These are phyloP conservation scores for Diplodia intermedia DNA, from an alignment of 2,329 filamentous ascomycete species.

Conservation along the genomic window DNA sequence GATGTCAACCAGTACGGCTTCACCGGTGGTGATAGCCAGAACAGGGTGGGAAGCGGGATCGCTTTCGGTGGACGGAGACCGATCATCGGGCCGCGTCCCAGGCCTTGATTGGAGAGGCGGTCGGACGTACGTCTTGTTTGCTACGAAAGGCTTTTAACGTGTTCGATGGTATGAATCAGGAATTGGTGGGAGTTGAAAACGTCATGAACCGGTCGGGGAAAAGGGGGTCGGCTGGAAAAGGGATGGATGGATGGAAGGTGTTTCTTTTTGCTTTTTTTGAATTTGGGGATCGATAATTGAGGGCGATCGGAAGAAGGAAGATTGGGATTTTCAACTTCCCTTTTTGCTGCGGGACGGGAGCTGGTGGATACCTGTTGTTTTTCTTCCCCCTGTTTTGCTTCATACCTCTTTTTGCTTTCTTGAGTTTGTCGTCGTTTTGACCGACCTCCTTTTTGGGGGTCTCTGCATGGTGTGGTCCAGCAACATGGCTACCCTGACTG, in stretches of 20 bases:
- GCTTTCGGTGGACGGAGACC: constrained; percentile 72
- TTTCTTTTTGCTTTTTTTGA: not conserved
- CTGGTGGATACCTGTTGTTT: constrained; percentile 1
- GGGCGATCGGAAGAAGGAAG: not conserved
- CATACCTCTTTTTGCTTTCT: not conserved
- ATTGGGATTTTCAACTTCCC: not conserved
- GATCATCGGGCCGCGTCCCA: constrained; percentile 78
- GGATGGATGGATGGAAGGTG: not conserved
- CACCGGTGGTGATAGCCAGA: constrained; percentile 77
- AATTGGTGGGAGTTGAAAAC: not conserved
- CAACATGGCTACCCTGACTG: not conserved
- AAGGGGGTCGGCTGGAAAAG: not conserved
- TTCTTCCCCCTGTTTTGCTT: not conserved
- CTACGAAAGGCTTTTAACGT: not conserved
- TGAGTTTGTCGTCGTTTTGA: not conserved
- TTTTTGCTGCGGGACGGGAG: not conserved
- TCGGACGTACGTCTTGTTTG: not conserved
- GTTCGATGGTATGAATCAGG: not conserved
- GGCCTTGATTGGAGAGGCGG: not conserved
- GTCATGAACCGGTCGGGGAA: not conserved
- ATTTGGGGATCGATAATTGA: not conserved
- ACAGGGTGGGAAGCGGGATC: constrained; percentile 67
- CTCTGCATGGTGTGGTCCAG: not conserved
- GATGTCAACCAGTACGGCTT: constrained; percentile 80
- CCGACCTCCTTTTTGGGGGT: not conserved